Evolutionary conservation across 257 asterid species (phyloP).

Genomic region (Linderniella brevidens): DNA sequence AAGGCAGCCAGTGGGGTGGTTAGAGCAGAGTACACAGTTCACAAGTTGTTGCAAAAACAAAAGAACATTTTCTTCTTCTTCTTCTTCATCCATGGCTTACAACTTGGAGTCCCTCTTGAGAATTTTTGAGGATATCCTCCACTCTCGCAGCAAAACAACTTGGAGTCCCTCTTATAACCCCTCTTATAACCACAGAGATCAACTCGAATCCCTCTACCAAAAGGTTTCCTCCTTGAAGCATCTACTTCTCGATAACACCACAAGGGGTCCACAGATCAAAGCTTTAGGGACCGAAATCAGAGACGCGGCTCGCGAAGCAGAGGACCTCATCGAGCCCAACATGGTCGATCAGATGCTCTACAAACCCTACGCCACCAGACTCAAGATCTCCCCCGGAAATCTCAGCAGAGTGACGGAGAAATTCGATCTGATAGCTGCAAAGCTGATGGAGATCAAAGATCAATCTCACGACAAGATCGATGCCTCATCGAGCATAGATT

Average conservation of each 20-base stretch:
- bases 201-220: background rate
- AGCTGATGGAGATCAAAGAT: background rate
- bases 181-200: background rate
- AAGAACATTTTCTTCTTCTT: too few species aligned
- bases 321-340: too few species aligned
- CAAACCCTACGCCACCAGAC: too few species aligned
- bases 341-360: too few species aligned
- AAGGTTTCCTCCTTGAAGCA: background rate
- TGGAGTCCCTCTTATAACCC: too few species aligned
- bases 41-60: too few species aligned
- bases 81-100: background rate
- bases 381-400: background rate
- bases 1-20: too few species aligned
- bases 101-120: background rate
- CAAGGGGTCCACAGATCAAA: background rate
- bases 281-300: background rate
- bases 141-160: background rate
- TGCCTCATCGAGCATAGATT: background rate
- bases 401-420: background rate
- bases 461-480: too few species aligned
- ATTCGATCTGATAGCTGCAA: background rate
- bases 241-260: background rate
- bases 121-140: background rate
- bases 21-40: too few species aligned
- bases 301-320: background rate